Evolutionary conservation across 805 yeast genomes (phyloP), one percentile per base, ranked within the genome.

Genomic region (Hanseniaspora pseudoguilliermondii): DNA sequence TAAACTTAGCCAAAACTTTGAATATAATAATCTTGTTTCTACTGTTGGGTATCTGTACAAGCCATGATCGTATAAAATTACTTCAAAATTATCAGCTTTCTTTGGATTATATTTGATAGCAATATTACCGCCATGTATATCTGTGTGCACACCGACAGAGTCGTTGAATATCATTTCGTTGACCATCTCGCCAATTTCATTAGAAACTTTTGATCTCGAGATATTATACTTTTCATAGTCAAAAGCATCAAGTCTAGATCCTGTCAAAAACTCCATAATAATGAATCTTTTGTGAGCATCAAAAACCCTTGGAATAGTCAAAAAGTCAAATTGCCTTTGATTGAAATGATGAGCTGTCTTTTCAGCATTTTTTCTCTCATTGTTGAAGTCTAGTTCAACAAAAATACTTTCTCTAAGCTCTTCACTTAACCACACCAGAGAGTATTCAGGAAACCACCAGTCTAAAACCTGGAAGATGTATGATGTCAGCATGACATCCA

Each of bases 41-140:
- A 83, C 73, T 1, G 95, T 84, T 13, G 95, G 88, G 57, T 83
- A 80, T 58, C 99, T 75, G 67, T 93, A 93, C 20, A 93, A 73
- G 0, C 98, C 99, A 68, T 93, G 98, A 69, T 93, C 99, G 66
- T 88, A 95, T 20, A 93, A 73, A 7, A 93, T 74, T 52, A 93
- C 86, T 68, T 93, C 98, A 66, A 93, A 93, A 66, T 91, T 90
- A 65, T 83, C 88, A 29, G 48, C 36, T 36, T 47, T 42, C 16
- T 27, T 36, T 27, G 44, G 43, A 11, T 61, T 51, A 3, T 61
- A 60, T 56, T 89, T 73, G 23, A 93, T 87, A 0, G 97, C 96
- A 58, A 93, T 72, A 64, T 93, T 93, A 0, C 99, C 99, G 11
- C 95, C 96, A 67, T 93, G 99, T 1, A 98, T 98, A 67, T 93